These are phyloP conservation scores for Exobasidium cylindrosporum DNA, from an alignment of 1,284 basidiomycete genomes.

Conservation along the genomic window DNA sequence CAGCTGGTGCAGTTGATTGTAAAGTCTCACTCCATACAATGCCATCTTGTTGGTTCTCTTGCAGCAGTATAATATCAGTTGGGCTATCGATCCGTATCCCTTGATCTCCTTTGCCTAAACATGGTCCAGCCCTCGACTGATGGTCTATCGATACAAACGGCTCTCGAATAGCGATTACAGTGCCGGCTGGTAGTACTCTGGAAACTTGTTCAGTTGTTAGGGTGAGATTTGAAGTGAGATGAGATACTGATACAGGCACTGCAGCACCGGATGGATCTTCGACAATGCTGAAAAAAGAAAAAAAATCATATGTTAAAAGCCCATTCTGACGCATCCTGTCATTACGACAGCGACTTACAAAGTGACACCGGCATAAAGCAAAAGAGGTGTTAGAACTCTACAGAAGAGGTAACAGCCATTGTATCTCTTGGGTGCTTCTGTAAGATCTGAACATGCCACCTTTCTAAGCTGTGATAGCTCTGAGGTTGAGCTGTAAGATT, in stretches of 20 bases:
- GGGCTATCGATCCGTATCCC: constrained; percentile 51
- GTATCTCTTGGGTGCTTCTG: constrained; percentile 10
- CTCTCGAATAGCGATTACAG: constrained; percentile 44
- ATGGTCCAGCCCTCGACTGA: constrained; percentile 40
- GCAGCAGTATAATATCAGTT: constrained; percentile 44
- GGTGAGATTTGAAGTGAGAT: constrained; percentile 44
- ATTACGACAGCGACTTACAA: constrained; percentile 28
- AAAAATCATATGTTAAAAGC: not conserved
- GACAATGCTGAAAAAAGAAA: not conserved
- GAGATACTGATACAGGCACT: constrained; percentile 41
- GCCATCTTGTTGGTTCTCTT: not conserved
- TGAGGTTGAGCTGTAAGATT: constrained; percentile 33
- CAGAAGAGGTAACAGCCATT: constrained; percentile 37
- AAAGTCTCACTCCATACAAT: constrained; percentile 5
- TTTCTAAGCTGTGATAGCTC: constrained; percentile 25
- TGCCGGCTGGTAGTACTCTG: constrained; percentile 39
- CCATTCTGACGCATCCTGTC: not conserved
- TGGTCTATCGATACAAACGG: constrained; percentile 47
- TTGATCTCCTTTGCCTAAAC: constrained; percentile 31
- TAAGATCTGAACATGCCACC: constrained; percentile 15
- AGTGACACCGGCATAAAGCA: constrained; percentile 41
- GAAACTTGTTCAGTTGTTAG: constrained; percentile 28
- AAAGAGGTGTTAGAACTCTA: constrained; percentile 37
- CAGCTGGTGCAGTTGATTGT: not conserved
- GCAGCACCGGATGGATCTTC: constrained; percentile 27